Percentiles rank a stretch among this genome's conserved stretches.
phyloP scores from a whole-genome alignment of 2,329 filamentous ascomycete genomes.

The Fusarium piperis region DNA sequence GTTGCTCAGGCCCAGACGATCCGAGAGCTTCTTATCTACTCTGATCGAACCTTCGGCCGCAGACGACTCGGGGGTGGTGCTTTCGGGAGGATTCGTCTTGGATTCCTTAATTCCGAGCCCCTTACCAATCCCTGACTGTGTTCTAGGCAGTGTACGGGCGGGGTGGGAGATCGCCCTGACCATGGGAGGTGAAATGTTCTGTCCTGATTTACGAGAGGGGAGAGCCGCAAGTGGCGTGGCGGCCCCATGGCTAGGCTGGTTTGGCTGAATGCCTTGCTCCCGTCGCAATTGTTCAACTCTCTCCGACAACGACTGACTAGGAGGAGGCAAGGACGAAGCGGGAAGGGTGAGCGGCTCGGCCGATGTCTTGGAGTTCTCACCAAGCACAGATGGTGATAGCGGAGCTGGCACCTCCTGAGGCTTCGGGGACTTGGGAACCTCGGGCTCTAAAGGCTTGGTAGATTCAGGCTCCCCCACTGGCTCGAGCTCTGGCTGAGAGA shows the following conservation, averaged over 20 bases:
- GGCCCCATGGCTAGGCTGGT: constrained; percentile 46
- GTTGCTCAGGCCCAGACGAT: constrained; percentile 72
- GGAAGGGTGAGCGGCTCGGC: constrained; percentile 14
- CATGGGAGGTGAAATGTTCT: constrained; percentile 62
- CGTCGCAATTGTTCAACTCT: constrained; percentile 63
- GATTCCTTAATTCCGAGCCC: constrained; percentile 49
- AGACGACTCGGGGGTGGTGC: constrained; percentile 33
- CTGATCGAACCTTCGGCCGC: constrained; percentile 54
- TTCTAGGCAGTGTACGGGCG: constrained; percentile 55
- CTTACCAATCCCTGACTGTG: constrained; percentile 57
- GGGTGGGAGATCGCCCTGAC: constrained; percentile 64
- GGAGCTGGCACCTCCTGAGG: constrained; percentile 23
- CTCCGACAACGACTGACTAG: constrained; percentile 50
- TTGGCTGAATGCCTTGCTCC: constrained; percentile 51
- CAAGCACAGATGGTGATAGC: constrained; percentile 32
- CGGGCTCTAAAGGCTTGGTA: not conserved
- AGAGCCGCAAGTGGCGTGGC: constrained; percentile 39
- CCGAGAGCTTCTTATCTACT: constrained; percentile 80
- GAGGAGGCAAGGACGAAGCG: constrained; percentile 17
- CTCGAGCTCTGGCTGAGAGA: not conserved
- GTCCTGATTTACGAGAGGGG: constrained; percentile 56
- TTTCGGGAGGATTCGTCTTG: constrained; percentile 42
- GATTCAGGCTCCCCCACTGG: constrained; percentile 5
- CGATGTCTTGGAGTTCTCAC: constrained; percentile 22
- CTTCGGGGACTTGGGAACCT: not conserved